Conservation (phyloP, 2,329 filamentous ascomycete species). For the Aspergillus eucalypticola region DNA sequence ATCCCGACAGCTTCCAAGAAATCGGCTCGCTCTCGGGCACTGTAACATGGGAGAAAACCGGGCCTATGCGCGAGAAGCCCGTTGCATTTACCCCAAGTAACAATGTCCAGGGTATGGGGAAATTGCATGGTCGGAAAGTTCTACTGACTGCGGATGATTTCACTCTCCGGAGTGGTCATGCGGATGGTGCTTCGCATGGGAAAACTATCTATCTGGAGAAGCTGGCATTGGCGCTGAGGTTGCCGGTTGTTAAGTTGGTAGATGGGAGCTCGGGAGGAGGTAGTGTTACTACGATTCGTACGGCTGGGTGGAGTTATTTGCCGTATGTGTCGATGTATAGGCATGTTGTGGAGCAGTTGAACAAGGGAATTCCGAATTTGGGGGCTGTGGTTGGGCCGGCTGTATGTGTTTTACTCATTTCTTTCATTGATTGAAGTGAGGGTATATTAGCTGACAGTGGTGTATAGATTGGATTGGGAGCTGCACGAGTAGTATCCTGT, state of each 20-base stretch:
- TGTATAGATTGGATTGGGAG: constrained; percentile 58
- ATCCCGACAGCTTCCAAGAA: constrained; percentile 58
- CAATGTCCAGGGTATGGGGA: constrained; percentile 62
- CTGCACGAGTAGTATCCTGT: constrained; percentile 61
- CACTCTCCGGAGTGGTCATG: constrained; percentile 63
- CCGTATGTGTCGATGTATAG: constrained; percentile 58
- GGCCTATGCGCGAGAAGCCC: constrained; percentile 42
- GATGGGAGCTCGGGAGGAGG: constrained; percentile 66
- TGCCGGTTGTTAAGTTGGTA: constrained; percentile 65
- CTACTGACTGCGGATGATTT: constrained; percentile 67
- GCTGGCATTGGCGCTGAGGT: constrained; percentile 56
- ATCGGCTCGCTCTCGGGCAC: constrained; percentile 62
- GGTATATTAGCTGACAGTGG: neutral
- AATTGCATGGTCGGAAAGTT: constrained; percentile 55
- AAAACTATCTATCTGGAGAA: constrained; percentile 66
- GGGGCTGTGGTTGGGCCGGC: constrained; percentile 65
- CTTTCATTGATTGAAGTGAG: neutral
- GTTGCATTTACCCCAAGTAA: constrained; percentile 59
- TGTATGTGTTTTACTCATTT: constrained; percentile 24
- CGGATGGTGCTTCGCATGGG: constrained; percentile 59
- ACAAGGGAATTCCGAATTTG: constrained; percentile 64
- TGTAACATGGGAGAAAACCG: constrained; percentile 56
- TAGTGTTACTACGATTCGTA: constrained; percentile 60
- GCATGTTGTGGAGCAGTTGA: constrained; percentile 59
- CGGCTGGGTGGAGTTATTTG: constrained; percentile 60